Conservation (phyloP, 352 stramenopile species). For the Pythium phragmitis region DNA sequence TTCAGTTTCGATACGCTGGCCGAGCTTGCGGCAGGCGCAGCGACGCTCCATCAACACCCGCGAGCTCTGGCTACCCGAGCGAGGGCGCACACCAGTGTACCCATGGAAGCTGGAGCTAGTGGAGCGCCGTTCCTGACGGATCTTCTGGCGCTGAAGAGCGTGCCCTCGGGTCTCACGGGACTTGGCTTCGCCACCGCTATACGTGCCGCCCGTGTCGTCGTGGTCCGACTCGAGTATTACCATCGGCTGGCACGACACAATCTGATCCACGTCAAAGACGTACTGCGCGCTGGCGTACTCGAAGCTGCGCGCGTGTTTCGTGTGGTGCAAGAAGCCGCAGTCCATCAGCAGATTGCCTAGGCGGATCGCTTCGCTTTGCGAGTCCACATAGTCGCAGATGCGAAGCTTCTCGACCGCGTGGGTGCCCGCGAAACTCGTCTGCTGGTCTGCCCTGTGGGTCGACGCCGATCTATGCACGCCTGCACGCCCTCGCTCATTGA, state of each 20-base stretch:
- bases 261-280: constrained; percentile 30
- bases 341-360: constrained; percentile 41
- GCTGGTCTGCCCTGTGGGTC: not conserved
- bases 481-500: constrained; percentile 13
- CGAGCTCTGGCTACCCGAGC: not conserved
- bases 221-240: constrained; percentile 26
- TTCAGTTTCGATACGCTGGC: constrained; percentile 26
- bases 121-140: not conserved
- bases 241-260: constrained; percentile 24
- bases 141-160: not conserved
- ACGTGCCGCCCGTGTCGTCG: not conserved
- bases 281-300: constrained; percentile 24
- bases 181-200: not conserved
- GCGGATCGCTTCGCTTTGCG: constrained; percentile 28
- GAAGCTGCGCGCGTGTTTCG: constrained; percentile 29
- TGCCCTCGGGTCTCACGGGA: too few relatives aligned
- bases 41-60: not conserved
- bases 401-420: constrained; percentile 21
- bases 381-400: constrained; percentile 17
- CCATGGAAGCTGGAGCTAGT: not conserved
- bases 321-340: constrained; percentile 31
- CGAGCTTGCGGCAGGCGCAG: constrained; percentile 30
- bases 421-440: constrained; percentile 28
- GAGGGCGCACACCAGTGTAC: not conserved
- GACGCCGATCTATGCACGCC: not conserved